Percentiles rank a stretch among this genome's conserved stretches.
phyloP scores from a whole-genome alignment of 768 basidiomycete species.

The Lentinula sp. region DNA sequence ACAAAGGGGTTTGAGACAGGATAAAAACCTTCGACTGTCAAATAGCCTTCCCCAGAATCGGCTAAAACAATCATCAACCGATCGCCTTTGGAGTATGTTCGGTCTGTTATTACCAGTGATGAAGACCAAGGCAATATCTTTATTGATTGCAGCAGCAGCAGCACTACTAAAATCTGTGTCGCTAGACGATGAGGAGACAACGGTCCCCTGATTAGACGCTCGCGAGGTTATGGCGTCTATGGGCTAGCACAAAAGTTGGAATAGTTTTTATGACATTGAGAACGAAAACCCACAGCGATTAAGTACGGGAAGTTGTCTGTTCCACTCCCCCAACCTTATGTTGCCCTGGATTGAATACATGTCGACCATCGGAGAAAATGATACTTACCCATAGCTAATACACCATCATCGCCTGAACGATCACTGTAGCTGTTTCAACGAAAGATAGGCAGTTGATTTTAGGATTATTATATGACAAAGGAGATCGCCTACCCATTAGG shows the following conservation, averaged over 20 bases:
- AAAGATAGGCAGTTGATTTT: not conserved
- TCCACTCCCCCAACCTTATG: constrained; percentile 44
- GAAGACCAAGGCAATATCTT: constrained; percentile 49
- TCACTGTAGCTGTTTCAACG: constrained; percentile 32
- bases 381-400: constrained; percentile 52
- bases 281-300: constrained; percentile 12
- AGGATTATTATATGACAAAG: not conserved
- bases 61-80: constrained; percentile 13
- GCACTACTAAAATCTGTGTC: constrained; percentile 46
- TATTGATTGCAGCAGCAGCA: constrained; percentile 33
- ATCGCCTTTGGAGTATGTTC: not conserved
- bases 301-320: constrained; percentile 49
- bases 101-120: constrained; percentile 28
- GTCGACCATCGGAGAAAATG: constrained; percentile 16
- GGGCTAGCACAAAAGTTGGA: constrained; percentile 22
- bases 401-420: constrained; percentile 50
- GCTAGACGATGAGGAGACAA: constrained; percentile 39
- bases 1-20: not conserved
- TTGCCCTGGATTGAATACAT: not conserved
- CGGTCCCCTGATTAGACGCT: constrained; percentile 31
- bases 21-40: constrained; percentile 34
- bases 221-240: constrained; percentile 38
- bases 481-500: constrained; percentile 42
- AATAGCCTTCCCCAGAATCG: constrained; percentile 38
- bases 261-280: not conserved